Evolutionary conservation across 169 alveolate genomes (phyloP).

Genomic region (Plasmodium gonderi): DNA sequence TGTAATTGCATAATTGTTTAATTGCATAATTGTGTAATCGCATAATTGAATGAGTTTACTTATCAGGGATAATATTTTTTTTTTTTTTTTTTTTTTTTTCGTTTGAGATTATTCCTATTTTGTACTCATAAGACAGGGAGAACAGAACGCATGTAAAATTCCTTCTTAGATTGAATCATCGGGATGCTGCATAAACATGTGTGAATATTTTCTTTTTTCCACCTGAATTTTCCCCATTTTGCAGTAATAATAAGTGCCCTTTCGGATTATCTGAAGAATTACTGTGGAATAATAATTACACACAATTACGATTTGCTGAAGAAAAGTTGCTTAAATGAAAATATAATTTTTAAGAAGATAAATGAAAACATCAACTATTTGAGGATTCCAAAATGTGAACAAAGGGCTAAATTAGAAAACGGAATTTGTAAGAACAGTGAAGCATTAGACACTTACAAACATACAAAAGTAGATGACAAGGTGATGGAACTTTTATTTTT

Average conservation of each 20-base stretch:
- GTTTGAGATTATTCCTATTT: too few species aligned
- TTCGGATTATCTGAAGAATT: slow-evolving; percentile 52
- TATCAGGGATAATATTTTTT: too few species aligned
- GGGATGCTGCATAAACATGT: too few species aligned
- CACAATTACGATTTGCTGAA: slow-evolving; percentile 70
- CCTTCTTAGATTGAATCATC: too few species aligned
- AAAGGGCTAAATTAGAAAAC: slow-evolving; percentile 17
- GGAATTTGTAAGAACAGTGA: slow-evolving; percentile 73
- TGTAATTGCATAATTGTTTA: background rate
- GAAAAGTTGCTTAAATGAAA: slow-evolving; percentile 58
- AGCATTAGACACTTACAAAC: slow-evolving; percentile 70
- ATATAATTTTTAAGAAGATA: slow-evolving; percentile 56
- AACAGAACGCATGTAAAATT: too few species aligned
- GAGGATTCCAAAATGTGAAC: background rate
- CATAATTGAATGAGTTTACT: too few species aligned
- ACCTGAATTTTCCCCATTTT: background rate
- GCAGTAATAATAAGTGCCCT: slow-evolving; percentile 70
- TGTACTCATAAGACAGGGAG: background rate
- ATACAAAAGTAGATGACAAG: slow-evolving; percentile 32
- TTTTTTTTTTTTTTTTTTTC: too few species aligned
- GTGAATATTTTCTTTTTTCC: background rate
- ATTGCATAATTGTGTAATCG: too few species aligned
- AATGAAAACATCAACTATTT: slow-evolving; percentile 38
- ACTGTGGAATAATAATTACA: slow-evolving; percentile 72
- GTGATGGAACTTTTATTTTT: slow-evolving; percentile 21